A percentile compares a stretch with the other conserved stretches of the same genome.
Evolutionary conservation across 176 grass and related monocot species (phyloP).

Genomic region (Oryza glaberrima): DNA sequence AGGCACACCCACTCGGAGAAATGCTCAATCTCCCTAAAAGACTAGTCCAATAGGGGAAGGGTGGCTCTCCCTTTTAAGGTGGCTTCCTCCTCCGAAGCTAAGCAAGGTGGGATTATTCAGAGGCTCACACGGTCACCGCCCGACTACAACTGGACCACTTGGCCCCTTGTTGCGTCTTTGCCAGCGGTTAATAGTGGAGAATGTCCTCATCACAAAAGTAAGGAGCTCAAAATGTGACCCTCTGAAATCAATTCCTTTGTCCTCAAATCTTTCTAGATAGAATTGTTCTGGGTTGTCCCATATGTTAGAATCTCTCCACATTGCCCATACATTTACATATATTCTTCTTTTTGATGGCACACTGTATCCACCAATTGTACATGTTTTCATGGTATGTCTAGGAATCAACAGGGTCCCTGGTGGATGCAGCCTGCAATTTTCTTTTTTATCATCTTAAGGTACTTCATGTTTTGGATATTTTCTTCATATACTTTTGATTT

Average conservation of each 20-base stretch:
- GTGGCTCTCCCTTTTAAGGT: too few species aligned
- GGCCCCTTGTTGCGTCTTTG: too few species aligned
- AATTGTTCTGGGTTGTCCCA: conserved; percentile 49
- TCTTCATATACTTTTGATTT: conserved; percentile 44
- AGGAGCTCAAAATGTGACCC: conserved; percentile 52
- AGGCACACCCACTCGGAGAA: too few species aligned
- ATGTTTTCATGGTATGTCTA: conserved; percentile 24
- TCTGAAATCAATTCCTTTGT: conserved; percentile 40
- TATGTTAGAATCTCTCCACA: conserved; percentile 41
- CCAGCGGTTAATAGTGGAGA: too few species aligned
- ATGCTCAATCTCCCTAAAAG: too few species aligned
- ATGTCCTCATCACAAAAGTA: conserved; percentile 13
- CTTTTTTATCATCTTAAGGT: conserved; percentile 61
- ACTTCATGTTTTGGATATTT: conserved; percentile 21
- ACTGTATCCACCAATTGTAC: conserved; percentile 34
- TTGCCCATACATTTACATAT: conserved; percentile 44
- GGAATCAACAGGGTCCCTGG: conserved; percentile 38
- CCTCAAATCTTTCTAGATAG: conserved; percentile 47
- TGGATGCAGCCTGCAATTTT: conserved; percentile 53
- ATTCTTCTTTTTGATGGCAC: conserved; percentile 14
- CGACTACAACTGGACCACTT: too few species aligned
- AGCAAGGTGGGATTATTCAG: too few species aligned
- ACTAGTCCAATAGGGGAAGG: too few species aligned
- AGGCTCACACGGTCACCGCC: too few species aligned
- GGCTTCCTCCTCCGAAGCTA: too few species aligned